phyloP scores from a whole-genome alignment of 2,329 filamentous ascomycete species.

The Aspergillus sclerotialis region DNA sequence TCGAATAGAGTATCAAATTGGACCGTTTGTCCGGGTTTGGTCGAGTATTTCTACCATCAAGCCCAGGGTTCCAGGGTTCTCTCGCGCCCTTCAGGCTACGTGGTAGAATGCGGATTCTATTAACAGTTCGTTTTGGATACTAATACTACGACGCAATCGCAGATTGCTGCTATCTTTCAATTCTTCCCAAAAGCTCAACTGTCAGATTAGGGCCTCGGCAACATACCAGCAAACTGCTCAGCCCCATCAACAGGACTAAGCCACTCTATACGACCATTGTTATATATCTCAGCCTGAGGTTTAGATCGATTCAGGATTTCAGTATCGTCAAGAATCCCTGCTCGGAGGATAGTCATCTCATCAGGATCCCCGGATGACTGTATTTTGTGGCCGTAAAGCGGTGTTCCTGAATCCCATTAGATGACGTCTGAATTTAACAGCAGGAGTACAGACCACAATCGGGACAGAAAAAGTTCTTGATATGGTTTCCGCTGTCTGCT shows the following conservation, averaged over 20 bases:
- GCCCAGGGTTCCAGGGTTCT: too few species aligned
- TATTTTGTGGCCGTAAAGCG: conserved; percentile 19
- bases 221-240: conserved; percentile 20
- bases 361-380: conserved; percentile 12
- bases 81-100: too few species aligned
- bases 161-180: too few species aligned
- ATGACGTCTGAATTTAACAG: not conserved
- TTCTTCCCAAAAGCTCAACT: too few species aligned
- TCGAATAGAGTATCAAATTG: too few species aligned
- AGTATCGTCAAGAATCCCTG: conserved; percentile 29
- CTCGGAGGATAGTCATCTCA: conserved; percentile 24
- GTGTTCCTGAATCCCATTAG: conserved; percentile 17
- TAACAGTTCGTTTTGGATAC: too few species aligned
- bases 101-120: too few species aligned
- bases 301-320: conserved; percentile 19
- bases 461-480: conserved; percentile 30
- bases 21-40: too few species aligned
- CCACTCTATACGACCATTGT: conserved; percentile 17
- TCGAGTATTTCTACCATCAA: too few species aligned
- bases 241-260: conserved; percentile 16
- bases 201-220: conserved; percentile 4
- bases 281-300: conserved; percentile 26
- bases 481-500: conserved; percentile 28
- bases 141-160: too few species aligned
- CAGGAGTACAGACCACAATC: conserved; percentile 26